Evolutionary conservation across 75 land plant genomes (phyloP), one percentile per base, ranked within the genome.

Genomic region (Sequoia sempervirens): DNA sequence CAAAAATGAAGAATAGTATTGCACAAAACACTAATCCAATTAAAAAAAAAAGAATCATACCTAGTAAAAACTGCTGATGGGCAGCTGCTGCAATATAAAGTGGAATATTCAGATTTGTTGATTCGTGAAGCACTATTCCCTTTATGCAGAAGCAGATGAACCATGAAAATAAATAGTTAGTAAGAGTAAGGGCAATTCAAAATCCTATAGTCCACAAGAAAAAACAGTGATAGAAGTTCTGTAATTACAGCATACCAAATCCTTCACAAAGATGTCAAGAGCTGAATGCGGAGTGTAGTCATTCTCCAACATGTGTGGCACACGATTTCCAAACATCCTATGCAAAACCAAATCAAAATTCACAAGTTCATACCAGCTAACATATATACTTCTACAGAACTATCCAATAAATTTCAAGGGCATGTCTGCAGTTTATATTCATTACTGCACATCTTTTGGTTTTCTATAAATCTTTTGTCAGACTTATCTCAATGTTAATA

Each of bases 261-360:
- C 99, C 86, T 98, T 98, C 81, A 98, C 94, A 89, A 96, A 98
- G 81, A 98, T 98, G 85, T 96, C 93, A 50, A 98, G 86, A 30
- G 99, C 99, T 61, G 99, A 98, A 70, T 87, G 89, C 28, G 99
- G 99, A 37, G 94, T 93, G 79, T 94, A 96, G 85, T 98, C 99
- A 87, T 89, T 89, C 79, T 93, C 94, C 46, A 98, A 82, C 99
- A 98, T 96, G 84, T 98, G 99, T 11, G 99, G 99, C 79, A 91
- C 97, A 84, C 98, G 99, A 79, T 98, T 98, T 76, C 89, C 90
- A 89, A 98, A 96, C 99, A 98, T 98, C 99, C 99, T 98, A 93
- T 12, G 73, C 1, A 81, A 64, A 52, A n/a, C 38, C 40, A 81
- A 54, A 20, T 18, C 23, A 26, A 52, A 32, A 81, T 52, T 64